Base-by-base conservation (phyloP, 306 rosid genomes). In the Ormosia emarginata region DNA sequence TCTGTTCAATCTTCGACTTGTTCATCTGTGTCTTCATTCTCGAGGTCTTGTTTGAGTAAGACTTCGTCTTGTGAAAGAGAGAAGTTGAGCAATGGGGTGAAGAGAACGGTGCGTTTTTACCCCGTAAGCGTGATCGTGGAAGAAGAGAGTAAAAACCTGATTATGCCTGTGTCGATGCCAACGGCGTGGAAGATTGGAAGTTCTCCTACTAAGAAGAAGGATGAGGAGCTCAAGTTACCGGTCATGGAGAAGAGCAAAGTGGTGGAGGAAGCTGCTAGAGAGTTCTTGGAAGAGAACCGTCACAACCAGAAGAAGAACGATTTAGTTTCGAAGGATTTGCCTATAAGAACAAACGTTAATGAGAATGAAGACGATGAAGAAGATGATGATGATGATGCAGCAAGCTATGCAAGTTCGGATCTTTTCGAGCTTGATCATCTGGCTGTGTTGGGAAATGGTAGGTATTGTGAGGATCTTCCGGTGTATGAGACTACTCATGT, bases 391-490 rank as follows among this genome's bases (percentile, higher is more conserved):
- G 98, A 90, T 5, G 98, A 87, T 17, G 90, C 88, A 34, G 89
- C 84, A 6, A 95, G 99, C 57, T 86, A 71, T 87, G 85, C 99
- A 9, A 95, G 99, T 85, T 95, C 99, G 9, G 99, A 95, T 89
- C 92, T 95, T 32, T 95, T 95, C 30, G 99, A 95, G 85, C 92
- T 95, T 49, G 98, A 95, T 84, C 96, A 95, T 73, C 77, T 93
- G 14, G 73, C 74, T 0, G 83, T 81, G 67, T 80, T 82, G 41
- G 93, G 88, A 41, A 74, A 77, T 57, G 82, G 34, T 56, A 89
- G 97, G 83, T 90, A 87, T 53, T 67, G 83, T 4, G 94, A 93
- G 65, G 98, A 95, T 67, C 99, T 93, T 86, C 99, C 99, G 0
- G 99, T 95, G 82, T 95, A 92, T 75, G 98, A 91, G 79, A 92